Percentiles rank a stretch among this genome's conserved stretches.
Conservation (phyloP, 1,284 basidiomycete species). For the Retiboletus flavoniger region DNA sequence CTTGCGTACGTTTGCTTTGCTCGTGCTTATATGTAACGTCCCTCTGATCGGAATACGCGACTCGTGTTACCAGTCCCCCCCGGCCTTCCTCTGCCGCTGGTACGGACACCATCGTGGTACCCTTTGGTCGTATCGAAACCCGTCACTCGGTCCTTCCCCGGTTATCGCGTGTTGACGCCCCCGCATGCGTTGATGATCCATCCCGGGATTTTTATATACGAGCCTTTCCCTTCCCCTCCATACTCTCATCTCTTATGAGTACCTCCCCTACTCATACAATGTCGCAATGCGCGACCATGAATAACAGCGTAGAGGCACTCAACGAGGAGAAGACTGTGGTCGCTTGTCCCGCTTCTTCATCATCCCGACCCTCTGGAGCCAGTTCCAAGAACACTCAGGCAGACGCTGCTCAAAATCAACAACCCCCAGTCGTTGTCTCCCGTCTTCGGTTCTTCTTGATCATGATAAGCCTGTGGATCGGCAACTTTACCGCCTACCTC, state of each 20-base stretch:
- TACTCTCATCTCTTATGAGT: constrained; percentile 24
- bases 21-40: constrained; percentile 27
- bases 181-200: constrained; percentile 18
- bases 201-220: constrained; percentile 27
- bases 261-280: constrained; percentile 30
- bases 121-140: constrained; percentile 9
- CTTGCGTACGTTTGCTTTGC: constrained; percentile 18
- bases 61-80: constrained; percentile 12
- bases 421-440: constrained; percentile 30
- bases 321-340: constrained; percentile 26
- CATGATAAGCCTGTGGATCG: constrained; percentile 35
- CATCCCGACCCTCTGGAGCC: constrained; percentile 3
- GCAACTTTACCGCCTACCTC: constrained; percentile 37
- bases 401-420: constrained; percentile 8
- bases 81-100: constrained; percentile 8
- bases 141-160: constrained; percentile 1
- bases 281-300: constrained; percentile 33
- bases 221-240: background rate
- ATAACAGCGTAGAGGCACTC: constrained; percentile 29
- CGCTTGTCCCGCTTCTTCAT: constrained; percentile 1
- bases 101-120: constrained; percentile 16
- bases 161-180: constrained; percentile 12
- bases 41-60: constrained; percentile 19
- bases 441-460: constrained; percentile 34
- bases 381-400: background rate